Evolutionary conservation across 331 rosid genomes (phyloP), one percentile per base, ranked within the genome.

Genomic region (Saraca asoca): DNA sequence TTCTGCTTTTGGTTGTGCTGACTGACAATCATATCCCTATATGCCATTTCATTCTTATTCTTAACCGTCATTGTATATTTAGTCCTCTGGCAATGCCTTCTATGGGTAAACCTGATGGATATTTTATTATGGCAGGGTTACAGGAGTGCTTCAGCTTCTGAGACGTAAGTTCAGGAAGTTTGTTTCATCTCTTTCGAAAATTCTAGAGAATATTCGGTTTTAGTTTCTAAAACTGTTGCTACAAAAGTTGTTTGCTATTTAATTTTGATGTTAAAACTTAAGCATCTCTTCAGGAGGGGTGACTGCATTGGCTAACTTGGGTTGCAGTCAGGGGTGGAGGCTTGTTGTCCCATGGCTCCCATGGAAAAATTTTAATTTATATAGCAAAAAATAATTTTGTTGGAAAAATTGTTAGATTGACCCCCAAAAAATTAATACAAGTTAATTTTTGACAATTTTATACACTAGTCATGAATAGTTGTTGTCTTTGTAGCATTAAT

Each of bases 81-180:
- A 51, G 58, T 51, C 51, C 29, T 51, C n/a, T 44, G 42, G 48
- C 41, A 15, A 58, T 38, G 53, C 69, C 34, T 64, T 51, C 15
- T 34, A 69, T 73, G 50, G 44, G 18, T 49, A 44, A 51, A 70
- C 55, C 64, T 80, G 59, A 73, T 74, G 46, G 19, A 42, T 14
- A 33, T 70, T 79, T 66, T 57, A 64, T 39, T 65, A 34, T 80
- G 8, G 62, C 89, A 94, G 98, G 98, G 98, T 68, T 94, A 88
- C 86, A 75, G 95, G 87, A 90, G 71, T 80, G 81, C 87, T 73
- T 67, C 88, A 56, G 95, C 98, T 66, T 84, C 96, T 75, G 98
- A 90, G 68, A 70, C 84, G 98, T 94, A 94, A 83, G 98, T 86
- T 41, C 65, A 9, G 53, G 56, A 68, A 65, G 19, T 78, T 73